Percentiles rank a stretch among this genome's conserved stretches.
phyloP scores from a whole-genome alignment of 1,139 yeast species.

The Waltiozyma sp. region DNA sequence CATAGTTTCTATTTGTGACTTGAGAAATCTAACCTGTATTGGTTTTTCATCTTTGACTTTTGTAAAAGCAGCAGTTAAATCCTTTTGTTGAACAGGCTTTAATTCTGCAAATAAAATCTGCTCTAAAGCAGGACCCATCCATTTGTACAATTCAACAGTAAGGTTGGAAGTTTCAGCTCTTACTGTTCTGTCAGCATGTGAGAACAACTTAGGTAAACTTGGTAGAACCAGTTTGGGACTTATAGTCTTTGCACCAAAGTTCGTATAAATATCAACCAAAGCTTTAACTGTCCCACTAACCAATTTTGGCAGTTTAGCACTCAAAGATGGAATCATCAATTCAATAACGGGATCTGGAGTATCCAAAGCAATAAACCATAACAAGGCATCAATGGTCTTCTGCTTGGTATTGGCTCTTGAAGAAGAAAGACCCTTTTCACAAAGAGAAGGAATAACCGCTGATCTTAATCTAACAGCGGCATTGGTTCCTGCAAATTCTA shows the following conservation, averaged over 20 bases:
- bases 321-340: slow-evolving; percentile 48
- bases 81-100: slow-evolving; percentile 90
- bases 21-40: slow-evolving; percentile 46
- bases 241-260: slow-evolving; percentile 64
- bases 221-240: slow-evolving; percentile 52
- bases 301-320: slow-evolving; percentile 65
- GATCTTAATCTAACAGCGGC: slow-evolving; percentile 28
- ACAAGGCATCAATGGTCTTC: slow-evolving; percentile 49
- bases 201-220: slow-evolving; percentile 56
- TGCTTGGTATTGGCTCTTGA: slow-evolving; percentile 67
- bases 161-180: slow-evolving; percentile 68
- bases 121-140: slow-evolving; percentile 64
- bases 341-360: slow-evolving; percentile 59
- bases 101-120: slow-evolving; percentile 53
- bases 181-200: slow-evolving; percentile 81
- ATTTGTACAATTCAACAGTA: slow-evolving; percentile 60
- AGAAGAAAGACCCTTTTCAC: slow-evolving; percentile 67
- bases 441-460: slow-evolving; percentile 44
- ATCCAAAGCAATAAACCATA: slow-evolving; percentile 55
- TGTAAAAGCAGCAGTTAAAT: slow-evolving; percentile 59
- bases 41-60: slow-evolving; percentile 35
- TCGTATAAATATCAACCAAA: slow-evolving; percentile 41
- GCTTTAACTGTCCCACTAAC: slow-evolving; percentile 60
- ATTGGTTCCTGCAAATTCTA: slow-evolving; percentile 47
- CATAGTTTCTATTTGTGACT: slow-evolving; percentile 34